Evolutionary conservation across 768 basidiomycete genomes (phyloP).

Genomic region (Sporobolomyces roseus): DNA sequence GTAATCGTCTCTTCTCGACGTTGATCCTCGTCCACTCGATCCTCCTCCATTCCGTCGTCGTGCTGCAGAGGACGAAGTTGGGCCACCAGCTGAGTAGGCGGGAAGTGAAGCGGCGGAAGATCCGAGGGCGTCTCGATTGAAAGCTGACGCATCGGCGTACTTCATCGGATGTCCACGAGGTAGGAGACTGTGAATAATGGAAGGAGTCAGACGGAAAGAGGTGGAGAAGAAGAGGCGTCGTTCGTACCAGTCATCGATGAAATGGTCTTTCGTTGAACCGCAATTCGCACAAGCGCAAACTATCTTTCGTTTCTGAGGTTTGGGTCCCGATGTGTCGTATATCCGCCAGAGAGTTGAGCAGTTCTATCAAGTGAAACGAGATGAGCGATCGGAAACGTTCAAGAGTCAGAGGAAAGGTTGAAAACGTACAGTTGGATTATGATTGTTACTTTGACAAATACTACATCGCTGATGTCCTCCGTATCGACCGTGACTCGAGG

Average conservation of each 20-base stretch:
- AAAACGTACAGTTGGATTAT: slow-evolving; percentile 19
- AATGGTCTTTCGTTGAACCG: slow-evolving; percentile 36
- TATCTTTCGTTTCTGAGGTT: slow-evolving; percentile 34
- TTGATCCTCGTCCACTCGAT: background rate
- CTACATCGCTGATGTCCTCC: slow-evolving; percentile 16
- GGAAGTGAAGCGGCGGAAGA: slow-evolving; percentile 13
- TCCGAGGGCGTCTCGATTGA: slow-evolving; percentile 37
- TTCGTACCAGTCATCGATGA: slow-evolving; percentile 38
- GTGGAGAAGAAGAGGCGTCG: background rate
- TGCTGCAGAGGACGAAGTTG: background rate
- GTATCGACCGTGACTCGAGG: slow-evolving; percentile 4
- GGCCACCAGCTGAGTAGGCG: background rate
- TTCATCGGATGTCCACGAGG: slow-evolving; percentile 37
- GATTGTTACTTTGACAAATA: slow-evolving; percentile 23
- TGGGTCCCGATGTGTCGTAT: slow-evolving; percentile 35
- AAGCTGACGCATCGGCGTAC: slow-evolving; percentile 33
- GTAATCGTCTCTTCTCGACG: slow-evolving; percentile 1
- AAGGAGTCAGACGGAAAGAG: background rate
- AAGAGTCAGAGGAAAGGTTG: background rate
- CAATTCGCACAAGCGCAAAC: slow-evolving; percentile 38
- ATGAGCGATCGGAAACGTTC: background rate
- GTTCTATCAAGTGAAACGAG: slow-evolving; percentile 8
- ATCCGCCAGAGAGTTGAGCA: slow-evolving; percentile 34
- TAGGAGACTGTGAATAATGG: slow-evolving; percentile 17
- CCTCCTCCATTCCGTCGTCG: slow-evolving; percentile 14